Evolutionary conservation across 2,329 filamentous ascomycete genomes (phyloP), one percentile per base, ranked within the genome.

Genomic region (Ophiocordyceps robertsii): DNA sequence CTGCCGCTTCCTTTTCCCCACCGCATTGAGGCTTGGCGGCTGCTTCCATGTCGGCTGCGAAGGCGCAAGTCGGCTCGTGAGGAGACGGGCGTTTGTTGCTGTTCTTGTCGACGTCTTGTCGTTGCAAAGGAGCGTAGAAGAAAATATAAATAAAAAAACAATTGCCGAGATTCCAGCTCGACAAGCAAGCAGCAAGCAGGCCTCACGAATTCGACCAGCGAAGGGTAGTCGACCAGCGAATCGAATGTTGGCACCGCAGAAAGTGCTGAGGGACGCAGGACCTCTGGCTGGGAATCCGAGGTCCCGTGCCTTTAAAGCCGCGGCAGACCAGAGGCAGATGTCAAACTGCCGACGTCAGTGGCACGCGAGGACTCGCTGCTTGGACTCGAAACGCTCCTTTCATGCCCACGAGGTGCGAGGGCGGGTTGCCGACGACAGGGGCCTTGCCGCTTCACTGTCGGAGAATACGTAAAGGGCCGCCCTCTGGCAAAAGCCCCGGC

Each of bases 21-120:
- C 57, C 57, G 29, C 57, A 60, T 40, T 57, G 51, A 12, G 57
- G 57, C 42, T 55, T 59, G 8, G 43, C 29, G 14, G 38, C 29
- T 12, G 36, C 44, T 7, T 27, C 24, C 24, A 27, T 27, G 24
- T 9, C 24, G 6, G 24, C 24, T 6, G 24, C 24, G 9, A 27
- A 27, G 24, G 9, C 6, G 24, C 24, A 27, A 6, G 2, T 27
- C 24, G 24, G 24, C 3, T 27, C 24, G 24, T 27, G 24, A 6
- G 24, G 6, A 6, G 24, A 6, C 6, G 7, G 24, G 6, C 9
- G 24, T 27, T 19, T 19, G 3, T 19, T 19, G 3, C 24, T 6
- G 2, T 4, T 4, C 24, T 27, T 6, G 24, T 6, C 24, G 31
- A 11, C 31, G n/a, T 10, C 12, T 13, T n/a, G n/a, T n/a, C 31